Percentiles rank a stretch among this genome's conserved stretches.
These are phyloP conservation scores for Lepiota venenata DNA, from an alignment of 768 basidiomycete species.

Conservation along the genomic window DNA sequence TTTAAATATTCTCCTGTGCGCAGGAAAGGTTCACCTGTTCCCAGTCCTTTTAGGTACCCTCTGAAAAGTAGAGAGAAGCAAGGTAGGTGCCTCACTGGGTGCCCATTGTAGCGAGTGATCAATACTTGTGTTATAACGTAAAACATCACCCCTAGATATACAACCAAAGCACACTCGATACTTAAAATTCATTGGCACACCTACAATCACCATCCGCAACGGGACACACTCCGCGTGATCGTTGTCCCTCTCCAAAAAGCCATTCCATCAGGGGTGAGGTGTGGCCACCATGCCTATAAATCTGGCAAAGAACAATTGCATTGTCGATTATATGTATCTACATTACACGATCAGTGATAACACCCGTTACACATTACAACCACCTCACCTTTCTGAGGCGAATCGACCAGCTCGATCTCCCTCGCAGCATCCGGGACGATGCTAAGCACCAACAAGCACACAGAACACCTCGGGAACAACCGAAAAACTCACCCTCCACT, in stretches of 20 bases:
- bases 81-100: no score
- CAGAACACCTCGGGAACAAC: slow-evolving; percentile 71
- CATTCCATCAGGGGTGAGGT: slow-evolving; percentile 81
- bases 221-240: slow-evolving; percentile 56
- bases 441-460: slow-evolving; percentile 75
- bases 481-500: slow-evolving; percentile 46
- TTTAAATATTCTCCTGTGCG: no score
- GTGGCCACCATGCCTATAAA: slow-evolving; percentile 84
- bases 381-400: slow-evolving; percentile 53
- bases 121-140: no score
- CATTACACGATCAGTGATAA: slow-evolving; percentile 1
- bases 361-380: background rate
- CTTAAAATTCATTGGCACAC: slow-evolving; percentile 59
- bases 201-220: slow-evolving; percentile 72
- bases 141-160: background rate
- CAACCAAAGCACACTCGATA: background rate
- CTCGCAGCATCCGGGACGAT: slow-evolving; percentile 62
- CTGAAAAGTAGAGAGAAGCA: no score
- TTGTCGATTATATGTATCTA: slow-evolving; percentile 83
- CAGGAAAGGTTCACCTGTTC: no score
- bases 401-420: slow-evolving; percentile 52
- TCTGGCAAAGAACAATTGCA: slow-evolving; percentile 82
- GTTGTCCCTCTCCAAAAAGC: slow-evolving; percentile 67
- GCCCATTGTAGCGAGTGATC: no score
- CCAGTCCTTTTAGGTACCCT: no score